A percentile compares a stretch with the other conserved stretches of the same genome.
These are phyloP conservation scores for Mucor irregularis DNA, from an alignment of 371 early-diverging fungal genomes.

Conservation along the genomic window DNA sequence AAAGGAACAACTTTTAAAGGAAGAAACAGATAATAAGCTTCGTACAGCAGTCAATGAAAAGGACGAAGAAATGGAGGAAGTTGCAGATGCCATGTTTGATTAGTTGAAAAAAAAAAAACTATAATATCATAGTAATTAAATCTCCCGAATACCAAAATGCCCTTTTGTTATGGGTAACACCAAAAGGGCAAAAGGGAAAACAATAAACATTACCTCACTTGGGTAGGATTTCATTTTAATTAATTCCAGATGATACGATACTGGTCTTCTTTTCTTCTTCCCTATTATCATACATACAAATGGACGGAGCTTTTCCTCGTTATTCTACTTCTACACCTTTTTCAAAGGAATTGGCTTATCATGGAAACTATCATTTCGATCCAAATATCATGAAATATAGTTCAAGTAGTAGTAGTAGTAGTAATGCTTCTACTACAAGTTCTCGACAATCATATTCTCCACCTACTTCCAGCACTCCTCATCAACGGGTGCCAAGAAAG, in stretches of 20 bases:
- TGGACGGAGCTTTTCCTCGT: constrained; percentile 17
- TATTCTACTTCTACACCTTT: constrained; percentile 8
- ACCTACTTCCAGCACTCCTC: not conserved
- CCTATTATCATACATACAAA: not conserved
- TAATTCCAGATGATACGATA: not conserved
- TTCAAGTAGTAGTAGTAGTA: not conserved
- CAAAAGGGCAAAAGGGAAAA: constrained; percentile 10
- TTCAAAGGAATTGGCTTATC: not conserved
- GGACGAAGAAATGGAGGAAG: constrained; percentile 42
- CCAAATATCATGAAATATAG: not conserved
- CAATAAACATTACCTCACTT: constrained; percentile 18
- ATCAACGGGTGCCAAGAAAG: constrained; percentile 20
- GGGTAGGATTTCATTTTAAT: not conserved
- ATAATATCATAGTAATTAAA: not conserved
- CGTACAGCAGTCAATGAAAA: constrained; percentile 53
- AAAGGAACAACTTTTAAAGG: constrained; percentile 46
- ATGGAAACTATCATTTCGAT: not conserved
- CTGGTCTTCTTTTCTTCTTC: constrained; percentile 1
- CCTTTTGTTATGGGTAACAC: constrained; percentile 1
- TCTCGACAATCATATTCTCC: not conserved
- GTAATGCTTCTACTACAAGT: not conserved
- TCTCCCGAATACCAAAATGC: not conserved
- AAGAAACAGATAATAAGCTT: constrained; percentile 50
- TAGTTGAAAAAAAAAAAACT: constrained; percentile 1
- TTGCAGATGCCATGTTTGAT: constrained; percentile 47